Evolutionary conservation across 2,329 filamentous ascomycete species (phyloP).

Genomic region (Nothophoma quercina): DNA sequence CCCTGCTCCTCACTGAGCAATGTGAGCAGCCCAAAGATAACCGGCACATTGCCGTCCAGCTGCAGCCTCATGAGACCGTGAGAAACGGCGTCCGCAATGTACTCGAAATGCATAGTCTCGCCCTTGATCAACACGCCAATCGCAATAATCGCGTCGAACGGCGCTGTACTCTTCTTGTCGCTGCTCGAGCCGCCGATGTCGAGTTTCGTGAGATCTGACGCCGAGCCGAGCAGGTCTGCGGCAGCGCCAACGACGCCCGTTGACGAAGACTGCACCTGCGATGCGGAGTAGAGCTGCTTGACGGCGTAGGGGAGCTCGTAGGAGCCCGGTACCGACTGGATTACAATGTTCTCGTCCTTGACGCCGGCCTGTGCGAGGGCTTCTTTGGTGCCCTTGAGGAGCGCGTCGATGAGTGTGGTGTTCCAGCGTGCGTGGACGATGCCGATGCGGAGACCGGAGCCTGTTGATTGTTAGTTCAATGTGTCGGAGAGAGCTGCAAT

Average conservation of each 20-base stretch:
- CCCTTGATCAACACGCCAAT: constrained; percentile 98
- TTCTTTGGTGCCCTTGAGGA: constrained; percentile 81
- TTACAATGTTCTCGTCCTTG: constrained; percentile 83
- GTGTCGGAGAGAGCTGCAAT: background rate
- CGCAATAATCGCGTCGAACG: constrained; percentile 94
- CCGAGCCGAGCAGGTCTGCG: constrained; percentile 76
- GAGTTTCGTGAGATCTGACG: constrained; percentile 64
- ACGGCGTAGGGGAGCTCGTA: constrained; percentile 95
- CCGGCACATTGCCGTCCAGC: constrained; percentile 84
- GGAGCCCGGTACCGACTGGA: constrained; percentile 89
- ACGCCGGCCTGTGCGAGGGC: constrained; percentile 82
- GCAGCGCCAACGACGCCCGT: constrained; percentile 68
- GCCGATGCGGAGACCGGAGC: constrained; percentile 78
- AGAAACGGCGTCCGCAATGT: constrained; percentile 90
- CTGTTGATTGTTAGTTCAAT: constrained; percentile 42
- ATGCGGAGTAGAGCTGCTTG: constrained; percentile 85
- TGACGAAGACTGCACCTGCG: constrained; percentile 77
- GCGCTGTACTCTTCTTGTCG: constrained; percentile 35
- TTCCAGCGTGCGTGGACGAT: constrained; percentile 99
- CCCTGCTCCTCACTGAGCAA: constrained; percentile 90
- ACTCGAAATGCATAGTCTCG: constrained; percentile 99
- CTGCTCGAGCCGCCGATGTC: constrained; percentile 31
- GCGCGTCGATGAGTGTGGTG: constrained; percentile 81
- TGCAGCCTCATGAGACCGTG: constrained; percentile 95
- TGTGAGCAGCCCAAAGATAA: constrained; percentile 92